Conservation (phyloP, 768 basidiomycete genomes). For the Boletus subcaerulescens region DNA sequence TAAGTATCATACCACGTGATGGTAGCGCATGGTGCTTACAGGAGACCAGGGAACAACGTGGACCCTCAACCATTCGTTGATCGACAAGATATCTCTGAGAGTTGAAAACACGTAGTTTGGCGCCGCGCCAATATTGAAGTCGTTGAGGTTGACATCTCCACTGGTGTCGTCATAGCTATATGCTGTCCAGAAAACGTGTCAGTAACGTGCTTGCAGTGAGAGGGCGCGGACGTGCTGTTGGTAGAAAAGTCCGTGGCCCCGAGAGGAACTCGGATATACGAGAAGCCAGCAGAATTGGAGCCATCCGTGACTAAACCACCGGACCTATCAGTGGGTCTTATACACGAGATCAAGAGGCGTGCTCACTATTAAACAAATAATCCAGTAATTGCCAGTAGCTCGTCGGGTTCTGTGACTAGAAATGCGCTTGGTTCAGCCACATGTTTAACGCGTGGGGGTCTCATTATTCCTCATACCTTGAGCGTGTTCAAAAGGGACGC, state of each 20-base stretch:
- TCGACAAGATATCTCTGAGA: conserved; percentile 57
- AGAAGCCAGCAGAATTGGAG: conserved; percentile 61
- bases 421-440: conserved; percentile 1
- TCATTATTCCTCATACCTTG: conserved; percentile 44
- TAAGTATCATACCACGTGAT: background rate
- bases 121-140: conserved; percentile 54
- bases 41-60: conserved; percentile 75
- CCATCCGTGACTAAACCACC: conserved; percentile 49
- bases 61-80: conserved; percentile 52
- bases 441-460: background rate
- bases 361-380: conserved; percentile 50
- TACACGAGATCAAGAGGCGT: background rate
- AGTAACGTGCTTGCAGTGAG: background rate
- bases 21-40: conserved; percentile 37
- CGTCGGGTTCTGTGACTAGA: conserved; percentile 45
- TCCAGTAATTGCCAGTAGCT: conserved; percentile 60
- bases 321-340: background rate
- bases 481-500: conserved; percentile 57
- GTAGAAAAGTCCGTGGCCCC: conserved; percentile 76
- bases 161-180: conserved; percentile 66
- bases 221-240: conserved; percentile 36
- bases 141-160: conserved; percentile 55
- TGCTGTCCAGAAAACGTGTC: conserved; percentile 30
- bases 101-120: conserved; percentile 65
- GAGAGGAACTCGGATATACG: conserved; percentile 65